Evolutionary conservation across 306 rosid species (phyloP), one percentile per base, ranked within the genome.

Genomic region (Rosa multiflora): DNA sequence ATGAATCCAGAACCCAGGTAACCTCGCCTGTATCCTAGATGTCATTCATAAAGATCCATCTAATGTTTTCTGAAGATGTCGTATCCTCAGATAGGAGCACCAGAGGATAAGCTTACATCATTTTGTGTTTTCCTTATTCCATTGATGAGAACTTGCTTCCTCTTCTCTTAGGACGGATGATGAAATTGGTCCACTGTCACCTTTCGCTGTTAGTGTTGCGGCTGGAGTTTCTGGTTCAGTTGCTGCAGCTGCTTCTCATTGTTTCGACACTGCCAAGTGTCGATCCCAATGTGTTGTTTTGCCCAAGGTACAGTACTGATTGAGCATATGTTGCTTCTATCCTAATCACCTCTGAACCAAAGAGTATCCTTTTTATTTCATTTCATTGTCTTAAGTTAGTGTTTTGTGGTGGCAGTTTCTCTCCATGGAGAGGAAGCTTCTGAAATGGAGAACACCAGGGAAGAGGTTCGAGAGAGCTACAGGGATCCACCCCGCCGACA

Each of bases 201-300:
- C 99, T 56, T 82, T 89, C 70, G 83, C 88, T 18, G 88, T 88
- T 58, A 91, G 96, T 79, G 88, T 91, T 79, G 88, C 94, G 7
- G 99, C 97, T 56, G 99, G 98, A 76, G 80, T 95, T 78, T 95
- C 99, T 46, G 97, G 90, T 66, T 87, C 94, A 76, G 77, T 92
- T 86, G 99, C 93, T 47, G 99, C 92, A 10, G 98, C 97, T 80
- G 98, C 94, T 84, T 92, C 99, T 83, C 99, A 92, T 82, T 78
- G 96, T 84, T 95, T 95, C 58, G 99, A 95, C 87, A 92, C 97
- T 40, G 87, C 99, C 72, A 91, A 87, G 75, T 90, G 88, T 77
- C 90, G 97, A 85, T 87, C 93, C 51, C 92, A 86, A 68, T 92
- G 97, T 75, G 83, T 79, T 8, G 97, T 95, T 80, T 75, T 91